Evolutionary conservation across 2,329 filamentous ascomycete species (phyloP), one percentile per base, ranked within the genome.

Genomic region (Pseudogymnoascus sp.): DNA sequence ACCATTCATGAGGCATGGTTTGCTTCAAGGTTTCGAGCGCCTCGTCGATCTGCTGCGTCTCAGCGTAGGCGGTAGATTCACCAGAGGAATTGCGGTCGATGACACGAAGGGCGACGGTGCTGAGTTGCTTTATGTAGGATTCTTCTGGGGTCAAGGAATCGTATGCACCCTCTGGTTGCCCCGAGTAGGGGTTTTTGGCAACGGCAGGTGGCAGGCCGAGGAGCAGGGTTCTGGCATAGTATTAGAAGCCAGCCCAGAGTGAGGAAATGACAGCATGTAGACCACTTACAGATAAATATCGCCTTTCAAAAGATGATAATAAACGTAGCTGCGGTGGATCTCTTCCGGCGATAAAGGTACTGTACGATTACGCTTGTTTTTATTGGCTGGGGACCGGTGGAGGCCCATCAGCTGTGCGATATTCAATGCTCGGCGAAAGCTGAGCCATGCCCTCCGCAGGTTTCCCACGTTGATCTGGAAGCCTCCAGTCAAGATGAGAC

Each of bases 361-460:
- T 33, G 28, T 5, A 35, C 28, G 31, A 35, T 57, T 28, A 21
- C 28, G 28, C 50, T 57, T 57, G 28, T 15, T 33, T 57, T 57
- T 47, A 47, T 47, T 57, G n/a, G 50, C 60, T n/a, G 73, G 73
- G 64, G 80, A 76, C 13, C 81, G 73, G 3, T 81, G 79, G 73
- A 84, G 78, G 31, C 82, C 76, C 61, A 79, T 68, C 65, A 79
- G 69, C 68, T 83, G 81, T 0, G 77, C 81, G 36, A 84, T 73
- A 53, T 76, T 77, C 35, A 85, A 71, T 4, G 80, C 80, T 4
- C 81, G 75, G 0, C 83, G 77, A 36, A 74, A 74, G 0, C 74
- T 71, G 3, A 82, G 67, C 79, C 79, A 83, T 0, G 79, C 75
- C 50, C 81, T 80, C 21, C 82, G 78, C 2, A 82, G 71, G 28